Percentiles rank a stretch among this genome's conserved stretches.
These are phyloP conservation scores for Penicillium egyptiacum DNA, from an alignment of 495 filamentous ascomycete genomes.

Conservation along the genomic window DNA sequence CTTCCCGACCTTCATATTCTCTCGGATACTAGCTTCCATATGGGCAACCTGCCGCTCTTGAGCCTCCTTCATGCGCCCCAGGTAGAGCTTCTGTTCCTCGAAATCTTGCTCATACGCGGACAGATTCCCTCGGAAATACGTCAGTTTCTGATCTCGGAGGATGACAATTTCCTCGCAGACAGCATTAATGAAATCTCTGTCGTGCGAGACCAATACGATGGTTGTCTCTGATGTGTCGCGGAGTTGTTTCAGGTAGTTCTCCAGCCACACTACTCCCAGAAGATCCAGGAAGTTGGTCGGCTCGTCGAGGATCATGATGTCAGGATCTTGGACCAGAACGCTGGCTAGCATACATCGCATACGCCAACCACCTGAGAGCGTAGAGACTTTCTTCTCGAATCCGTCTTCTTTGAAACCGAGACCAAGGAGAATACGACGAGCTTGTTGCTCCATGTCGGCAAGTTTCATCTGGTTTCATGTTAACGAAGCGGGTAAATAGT, in stretches of 20 bases:
- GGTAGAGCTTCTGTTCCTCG: slow-evolving; percentile 60
- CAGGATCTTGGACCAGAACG: slow-evolving; percentile 65
- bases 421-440: slow-evolving; percentile 62
- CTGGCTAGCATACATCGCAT: slow-evolving; percentile 71
- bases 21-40: slow-evolving; percentile 72
- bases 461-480: slow-evolving; percentile 38
- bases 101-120: slow-evolving; percentile 65
- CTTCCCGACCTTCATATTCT: slow-evolving; percentile 66
- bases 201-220: slow-evolving; percentile 75
- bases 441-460: slow-evolving; percentile 54
- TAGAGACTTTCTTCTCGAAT: slow-evolving; percentile 55
- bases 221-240: slow-evolving; percentile 39
- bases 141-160: slow-evolving; percentile 59
- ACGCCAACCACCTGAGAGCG: slow-evolving; percentile 76
- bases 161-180: slow-evolving; percentile 76
- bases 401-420: slow-evolving; percentile 68
- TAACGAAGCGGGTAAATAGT: slow-evolving; percentile 1
- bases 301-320: slow-evolving; percentile 82
- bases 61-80: slow-evolving; percentile 74
- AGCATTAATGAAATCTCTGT: slow-evolving; percentile 69
- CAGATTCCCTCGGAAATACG: slow-evolving; percentile 70
- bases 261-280: slow-evolving; percentile 78
- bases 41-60: slow-evolving; percentile 74
- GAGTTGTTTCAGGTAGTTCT: slow-evolving; percentile 62
- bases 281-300: slow-evolving; percentile 85